Evolutionary conservation across 495 filamentous ascomycete species (phyloP), one percentile per base, ranked within the genome.

Genomic region (Rhypophila decipiens): DNA sequence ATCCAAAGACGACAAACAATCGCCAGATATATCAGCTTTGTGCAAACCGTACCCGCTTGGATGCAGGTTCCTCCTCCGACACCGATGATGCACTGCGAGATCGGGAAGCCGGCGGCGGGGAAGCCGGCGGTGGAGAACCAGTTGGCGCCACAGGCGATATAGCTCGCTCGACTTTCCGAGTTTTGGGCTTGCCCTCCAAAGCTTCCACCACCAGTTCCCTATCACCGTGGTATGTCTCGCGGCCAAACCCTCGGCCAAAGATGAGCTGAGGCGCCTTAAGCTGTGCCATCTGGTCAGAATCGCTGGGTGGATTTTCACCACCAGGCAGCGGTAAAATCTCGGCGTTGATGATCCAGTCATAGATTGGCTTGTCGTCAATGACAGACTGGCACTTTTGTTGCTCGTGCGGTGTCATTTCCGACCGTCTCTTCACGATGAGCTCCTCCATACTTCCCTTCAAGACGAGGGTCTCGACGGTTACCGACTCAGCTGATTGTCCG

Each of bases 401-500:
- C 58, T 96, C 90, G 4, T 77, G 76, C 18, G 79, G 77, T 0
- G 85, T 85, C 88, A 97, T 95, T 18, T 80, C 72, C 39, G 83
- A 78, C 13, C 85, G 66, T 4, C 90, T 77, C 33, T 81, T 67
- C 0, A 93, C 69, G 65, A 97, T 93, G 18, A 81, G 78, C 60
- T 96, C 89, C 53, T 97, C 91, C 2, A 96, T 73, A 4, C 87
- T 95, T 33, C 80, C 84, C 37, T 77, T 72, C n/a, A 93, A 61
- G 0, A 91, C 86, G 1, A 97, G 72, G 0, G 89, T 97, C 64
- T 96, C 88, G 7, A 95, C 91, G 8, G 78, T 80, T 0, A 96
- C 93, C 0, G 84, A 80, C 46, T 76, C 78, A 9, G 78, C 80
- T n/a, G n/a, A n/a, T 59, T 96, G 91, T 2, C 88, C 87, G 51